A percentile compares a stretch with the other conserved stretches of the same genome.
phyloP scores from a whole-genome alignment of 257 asterid species.

The Agastache rugosa region DNA sequence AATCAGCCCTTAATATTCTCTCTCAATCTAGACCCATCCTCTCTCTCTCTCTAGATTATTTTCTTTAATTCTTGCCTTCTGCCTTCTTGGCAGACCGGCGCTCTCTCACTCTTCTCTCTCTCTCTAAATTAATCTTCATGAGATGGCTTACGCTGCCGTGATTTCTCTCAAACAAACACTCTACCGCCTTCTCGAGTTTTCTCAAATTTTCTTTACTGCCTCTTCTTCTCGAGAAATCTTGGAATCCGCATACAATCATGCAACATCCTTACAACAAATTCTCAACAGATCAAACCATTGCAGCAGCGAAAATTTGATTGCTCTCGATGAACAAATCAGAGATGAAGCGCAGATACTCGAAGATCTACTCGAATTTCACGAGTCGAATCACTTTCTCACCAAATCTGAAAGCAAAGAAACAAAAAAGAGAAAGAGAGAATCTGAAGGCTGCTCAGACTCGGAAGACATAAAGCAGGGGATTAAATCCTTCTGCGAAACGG shows the following conservation, averaged over 20 bases:
- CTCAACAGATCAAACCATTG: not conserved
- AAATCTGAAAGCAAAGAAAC: no score
- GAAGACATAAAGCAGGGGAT: not conserved
- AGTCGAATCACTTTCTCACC: not conserved
- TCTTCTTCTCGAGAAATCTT: not conserved
- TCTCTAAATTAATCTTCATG: no score
- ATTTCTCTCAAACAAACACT: not conserved
- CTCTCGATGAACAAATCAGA: not conserved
- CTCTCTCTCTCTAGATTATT: no score
- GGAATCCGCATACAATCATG: not conserved
- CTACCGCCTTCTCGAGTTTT: not conserved
- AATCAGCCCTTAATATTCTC: no score
- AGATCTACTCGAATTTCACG: not conserved
- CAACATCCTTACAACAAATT: not conserved
- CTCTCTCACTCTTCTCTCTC: no score
- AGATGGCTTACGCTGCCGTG: not conserved
- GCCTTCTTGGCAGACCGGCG: no score
- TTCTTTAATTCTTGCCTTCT: no score
- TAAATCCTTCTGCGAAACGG: conserved; percentile 2
- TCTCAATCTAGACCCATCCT: no score
- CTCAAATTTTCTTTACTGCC: not conserved
- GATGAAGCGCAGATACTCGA: not conserved
- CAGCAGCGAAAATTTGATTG: not conserved
- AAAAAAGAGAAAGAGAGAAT: no score
- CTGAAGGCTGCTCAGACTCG: not conserved